Evolutionary conservation across 441 rosid species (phyloP), one percentile per base, ranked within the genome.

Genomic region (Pelargonium myrrhifolium): DNA sequence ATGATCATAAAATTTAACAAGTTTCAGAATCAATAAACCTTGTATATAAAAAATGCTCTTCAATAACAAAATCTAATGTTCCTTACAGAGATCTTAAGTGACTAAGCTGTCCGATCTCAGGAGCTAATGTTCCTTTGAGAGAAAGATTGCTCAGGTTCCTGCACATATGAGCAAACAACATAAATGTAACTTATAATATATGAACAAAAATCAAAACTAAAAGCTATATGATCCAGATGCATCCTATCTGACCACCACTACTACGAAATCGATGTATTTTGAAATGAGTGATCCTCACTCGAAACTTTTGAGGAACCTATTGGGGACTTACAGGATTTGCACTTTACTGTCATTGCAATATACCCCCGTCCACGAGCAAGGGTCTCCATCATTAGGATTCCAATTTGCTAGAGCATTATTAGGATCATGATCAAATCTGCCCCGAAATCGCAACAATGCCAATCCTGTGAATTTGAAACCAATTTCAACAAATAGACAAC

Each of bases 341-440:
- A 92, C 96, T 81, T 84, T 73, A 68, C 85, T 85, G 37, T 81
- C 82, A 43, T 74, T 83, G 62, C 98, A 94, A 62, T 74, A 79
- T 49, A 94, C 85, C 8, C 94, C 93, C 15, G 76, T 77, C 99
- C 99, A 94, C 21, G 40, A 69, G 63, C 99, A 94, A 6, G 96
- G 86, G 69, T 80, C 77, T 31, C 42, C 64, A 64, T 85, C 86
- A 59, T 72, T 71, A 6, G 65, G 64, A 76, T 82, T 80, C 99
- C 99, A 94, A 66, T 85, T 81, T 14, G 80, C 80, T 64, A 91
- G 80, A 45, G 73, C 84, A 73, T 78, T 86, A 67, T 73, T 69
- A 69, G 96, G 94, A 83, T 91, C 97, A 6, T 80, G 80, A 62
- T 62, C 42, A 71, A 91, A 84, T 62, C 74, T 78, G 56, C 61